Conservation (phyloP, 768 basidiomycete genomes). For the Zangia roseola region DNA sequence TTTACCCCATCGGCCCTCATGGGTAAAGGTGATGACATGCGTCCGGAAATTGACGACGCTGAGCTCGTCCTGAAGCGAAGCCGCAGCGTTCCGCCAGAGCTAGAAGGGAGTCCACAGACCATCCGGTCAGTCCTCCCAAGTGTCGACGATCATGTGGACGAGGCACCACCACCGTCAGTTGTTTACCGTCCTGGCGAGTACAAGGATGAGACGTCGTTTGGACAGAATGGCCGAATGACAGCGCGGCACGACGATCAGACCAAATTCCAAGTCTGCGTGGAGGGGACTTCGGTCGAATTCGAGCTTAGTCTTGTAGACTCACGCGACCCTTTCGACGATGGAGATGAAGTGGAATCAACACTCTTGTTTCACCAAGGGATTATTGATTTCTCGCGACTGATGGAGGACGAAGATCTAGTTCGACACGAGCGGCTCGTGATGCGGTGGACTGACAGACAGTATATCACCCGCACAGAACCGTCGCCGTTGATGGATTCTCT, state of each 20-base stretch:
- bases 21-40: slow-evolving; percentile 14
- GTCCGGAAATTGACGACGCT: slow-evolving; percentile 14
- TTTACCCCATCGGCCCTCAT: slow-evolving; percentile 33
- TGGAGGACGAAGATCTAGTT: slow-evolving; percentile 63
- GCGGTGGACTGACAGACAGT: slow-evolving; percentile 70
- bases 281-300: slow-evolving; percentile 60
- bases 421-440: slow-evolving; percentile 68
- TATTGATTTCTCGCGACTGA: slow-evolving; percentile 62
- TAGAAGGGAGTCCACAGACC: slow-evolving; percentile 44
- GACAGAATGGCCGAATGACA: slow-evolving; percentile 54
- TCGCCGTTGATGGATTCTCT: slow-evolving; percentile 78
- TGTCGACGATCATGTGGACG: slow-evolving; percentile 23
- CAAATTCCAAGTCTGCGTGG: slow-evolving; percentile 62
- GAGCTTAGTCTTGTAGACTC: slow-evolving; percentile 65
- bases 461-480: slow-evolving; percentile 72
- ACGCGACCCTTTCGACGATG: slow-evolving; percentile 28
- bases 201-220: slow-evolving; percentile 32
- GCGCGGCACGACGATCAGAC: slow-evolving; percentile 60
- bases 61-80: slow-evolving; percentile 42
- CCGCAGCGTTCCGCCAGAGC: slow-evolving; percentile 54
- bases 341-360: slow-evolving; percentile 54
- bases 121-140: slow-evolving; percentile 19
- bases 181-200: slow-evolving; percentile 4
- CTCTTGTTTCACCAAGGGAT: slow-evolving; percentile 57
- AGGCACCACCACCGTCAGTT: slow-evolving; percentile 2